phyloP scores from a whole-genome alignment of 2,329 filamentous ascomycete species.

The Aspergillus sp. region DNA sequence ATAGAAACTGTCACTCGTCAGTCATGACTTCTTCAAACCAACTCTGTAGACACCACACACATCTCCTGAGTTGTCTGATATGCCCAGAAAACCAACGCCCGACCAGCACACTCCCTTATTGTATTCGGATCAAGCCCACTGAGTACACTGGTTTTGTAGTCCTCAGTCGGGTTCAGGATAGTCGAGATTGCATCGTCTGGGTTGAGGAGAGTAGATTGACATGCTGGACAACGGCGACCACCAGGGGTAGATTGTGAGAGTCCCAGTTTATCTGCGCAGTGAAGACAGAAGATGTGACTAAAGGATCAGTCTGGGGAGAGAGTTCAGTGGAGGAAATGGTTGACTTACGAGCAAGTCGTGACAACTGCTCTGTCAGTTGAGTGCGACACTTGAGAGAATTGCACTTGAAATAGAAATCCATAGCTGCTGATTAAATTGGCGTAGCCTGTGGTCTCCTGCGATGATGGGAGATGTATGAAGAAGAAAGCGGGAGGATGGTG shows the following conservation, averaged over 20 bases:
- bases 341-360: constrained; percentile 73
- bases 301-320: constrained; percentile 5
- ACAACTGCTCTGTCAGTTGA: constrained; percentile 67
- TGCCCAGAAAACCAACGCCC: constrained; percentile 75
- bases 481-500: neutral
- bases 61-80: constrained; percentile 83
- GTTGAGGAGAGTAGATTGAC: constrained; percentile 59
- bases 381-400: constrained; percentile 71
- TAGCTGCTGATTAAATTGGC: constrained; percentile 30
- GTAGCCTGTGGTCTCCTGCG: neutral
- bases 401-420: constrained; percentile 72
- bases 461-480: constrained; percentile 6
- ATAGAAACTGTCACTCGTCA: constrained; percentile 52
- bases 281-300: constrained; percentile 78
- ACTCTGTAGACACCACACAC: constrained; percentile 38
- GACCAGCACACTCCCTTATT: constrained; percentile 79
- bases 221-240: constrained; percentile 66
- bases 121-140: constrained; percentile 73
- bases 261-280: constrained; percentile 61
- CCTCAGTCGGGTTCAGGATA: constrained; percentile 70
- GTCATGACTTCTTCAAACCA: neutral
- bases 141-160: constrained; percentile 81
- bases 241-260: constrained; percentile 52
- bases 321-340: neutral
- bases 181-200: constrained; percentile 69